Percentiles rank a stretch among this genome's conserved stretches.
These are phyloP conservation scores for Flaveria floridana DNA, from an alignment of 140 eudicot species.

Conservation along the genomic window DNA sequence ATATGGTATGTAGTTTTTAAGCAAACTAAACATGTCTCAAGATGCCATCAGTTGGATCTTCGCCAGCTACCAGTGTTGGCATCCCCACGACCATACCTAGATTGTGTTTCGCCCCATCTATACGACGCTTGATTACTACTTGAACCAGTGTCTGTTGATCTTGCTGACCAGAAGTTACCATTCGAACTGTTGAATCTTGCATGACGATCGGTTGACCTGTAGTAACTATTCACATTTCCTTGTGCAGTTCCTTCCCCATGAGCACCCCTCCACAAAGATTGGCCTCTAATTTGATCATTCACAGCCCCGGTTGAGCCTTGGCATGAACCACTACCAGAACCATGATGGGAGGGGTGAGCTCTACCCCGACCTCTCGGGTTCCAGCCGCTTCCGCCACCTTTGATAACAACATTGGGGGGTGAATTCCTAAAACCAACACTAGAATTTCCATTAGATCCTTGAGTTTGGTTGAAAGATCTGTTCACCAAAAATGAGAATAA, in stretches of 20 bases:
- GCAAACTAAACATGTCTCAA: neutral
- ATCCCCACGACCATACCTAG: neutral
- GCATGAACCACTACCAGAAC: neutral
- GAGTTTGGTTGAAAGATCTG: neutral
- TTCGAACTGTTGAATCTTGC: neutral
- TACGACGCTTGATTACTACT: neutral
- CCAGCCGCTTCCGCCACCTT: constrained; percentile 28
- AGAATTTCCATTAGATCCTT: neutral
- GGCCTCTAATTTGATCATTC: neutral
- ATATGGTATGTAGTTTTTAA: neutral
- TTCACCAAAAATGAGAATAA: neutral
- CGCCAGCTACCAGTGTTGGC: neutral
- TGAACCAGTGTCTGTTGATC: neutral
- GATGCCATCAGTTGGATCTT: neutral
- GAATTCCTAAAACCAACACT: constrained; percentile 12
- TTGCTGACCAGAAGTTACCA: constrained; percentile 20
- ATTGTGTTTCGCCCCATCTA: neutral
- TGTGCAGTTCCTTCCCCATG: neutral
- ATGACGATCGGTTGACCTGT: neutral
- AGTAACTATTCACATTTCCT: neutral
- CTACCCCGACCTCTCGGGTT: constrained; percentile 20
- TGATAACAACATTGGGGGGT: neutral
- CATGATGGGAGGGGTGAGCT: neutral
- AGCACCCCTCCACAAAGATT: neutral
- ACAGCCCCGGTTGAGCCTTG: neutral